phyloP scores from a whole-genome alignment of 2,329 filamentous ascomycete genomes.

The Pseudogymnoascus sp. region DNA sequence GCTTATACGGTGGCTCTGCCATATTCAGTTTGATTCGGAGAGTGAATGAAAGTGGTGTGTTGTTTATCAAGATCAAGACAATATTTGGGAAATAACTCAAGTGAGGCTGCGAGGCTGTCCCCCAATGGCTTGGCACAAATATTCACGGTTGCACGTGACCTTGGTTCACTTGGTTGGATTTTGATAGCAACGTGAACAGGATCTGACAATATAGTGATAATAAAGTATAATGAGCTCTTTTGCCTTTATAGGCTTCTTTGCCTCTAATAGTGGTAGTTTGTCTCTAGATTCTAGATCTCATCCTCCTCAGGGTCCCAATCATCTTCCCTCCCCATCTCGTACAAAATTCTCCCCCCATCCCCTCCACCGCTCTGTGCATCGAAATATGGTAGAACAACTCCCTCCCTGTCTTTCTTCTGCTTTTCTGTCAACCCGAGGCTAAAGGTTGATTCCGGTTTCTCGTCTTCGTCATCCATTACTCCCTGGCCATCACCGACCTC shows the following conservation, averaged over 20 bases:
- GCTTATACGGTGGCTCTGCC: constrained; percentile 45
- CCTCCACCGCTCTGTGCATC: constrained; percentile 84
- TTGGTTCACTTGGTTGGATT: neutral
- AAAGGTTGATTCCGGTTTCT: constrained; percentile 67
- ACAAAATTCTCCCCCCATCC: constrained; percentile 86
- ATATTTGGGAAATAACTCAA: neutral
- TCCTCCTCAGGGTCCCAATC: constrained; percentile 96
- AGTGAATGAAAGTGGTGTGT: neutral
- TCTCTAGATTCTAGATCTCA: constrained; percentile 43
- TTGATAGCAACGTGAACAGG: neutral
- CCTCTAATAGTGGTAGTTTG: neutral
- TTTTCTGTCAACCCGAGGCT: constrained; percentile 81
- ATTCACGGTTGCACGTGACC: neutral
- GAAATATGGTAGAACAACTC: constrained; percentile 89
- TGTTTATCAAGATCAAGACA: neutral
- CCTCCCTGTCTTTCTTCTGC: constrained; percentile 77
- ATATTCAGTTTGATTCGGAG: constrained; percentile 26
- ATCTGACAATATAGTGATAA: neutral
- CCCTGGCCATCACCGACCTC: constrained; percentile 19
- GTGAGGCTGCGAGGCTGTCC: constrained; percentile 7
- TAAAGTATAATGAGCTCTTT: neutral
- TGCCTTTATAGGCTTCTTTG: neutral
- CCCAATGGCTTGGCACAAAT: neutral
- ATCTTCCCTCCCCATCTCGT: constrained; percentile 94
- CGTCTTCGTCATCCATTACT: constrained; percentile 32